Evolutionary conservation across 1,284 basidiomycete species (phyloP), one percentile per base, ranked within the genome.

Genomic region (Sutorius eximius): DNA sequence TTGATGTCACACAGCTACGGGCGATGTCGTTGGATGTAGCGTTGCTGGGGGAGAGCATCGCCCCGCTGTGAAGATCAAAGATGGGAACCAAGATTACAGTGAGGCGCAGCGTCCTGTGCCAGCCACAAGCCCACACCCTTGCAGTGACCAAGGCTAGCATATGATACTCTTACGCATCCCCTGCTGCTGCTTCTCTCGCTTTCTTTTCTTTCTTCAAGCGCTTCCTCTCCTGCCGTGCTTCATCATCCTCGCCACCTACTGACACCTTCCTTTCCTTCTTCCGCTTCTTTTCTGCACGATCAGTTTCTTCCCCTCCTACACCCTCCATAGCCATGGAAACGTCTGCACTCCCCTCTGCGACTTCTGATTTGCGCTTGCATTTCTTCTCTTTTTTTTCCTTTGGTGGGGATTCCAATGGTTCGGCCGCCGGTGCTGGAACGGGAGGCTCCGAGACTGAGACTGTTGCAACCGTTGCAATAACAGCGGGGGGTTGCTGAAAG

Each of bases 151-250:
- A 32, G 20, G n/a, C 9, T 27, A 24, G 20, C 38, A n/a, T 59
- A n/a, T n/a, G n/a, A n/a, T n/a, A 49, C 38, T 33, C 47, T 45
- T 51, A 64, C 15, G 38, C 58, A 13, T 56, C 59, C 57, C 57
- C 77, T 52, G 73, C 77, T 52, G 73, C 77, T 6, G 71, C 77
- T 43, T 80, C 77, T 57, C 75, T 78, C 51, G 79, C 82, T 67
- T 85, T 86, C 74, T 85, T 87, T 73, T 90, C 87, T 69, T 88
- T 86, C 70, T 82, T 86, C 64, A 83, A 71, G 51, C 81, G 77
- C 61, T 84, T 87, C 56, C 77, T 75, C 67, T 86, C 85, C 53
- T 75, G 75, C 55, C 75, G 80, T 40, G 82, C 85, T 57, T 84
- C 85, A 11, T 85, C 86, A 50, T 86, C 83, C 37, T 71, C 75